Base-by-base conservation (phyloP, 768 basidiomycete species). In the Russula dissimulans region DNA sequence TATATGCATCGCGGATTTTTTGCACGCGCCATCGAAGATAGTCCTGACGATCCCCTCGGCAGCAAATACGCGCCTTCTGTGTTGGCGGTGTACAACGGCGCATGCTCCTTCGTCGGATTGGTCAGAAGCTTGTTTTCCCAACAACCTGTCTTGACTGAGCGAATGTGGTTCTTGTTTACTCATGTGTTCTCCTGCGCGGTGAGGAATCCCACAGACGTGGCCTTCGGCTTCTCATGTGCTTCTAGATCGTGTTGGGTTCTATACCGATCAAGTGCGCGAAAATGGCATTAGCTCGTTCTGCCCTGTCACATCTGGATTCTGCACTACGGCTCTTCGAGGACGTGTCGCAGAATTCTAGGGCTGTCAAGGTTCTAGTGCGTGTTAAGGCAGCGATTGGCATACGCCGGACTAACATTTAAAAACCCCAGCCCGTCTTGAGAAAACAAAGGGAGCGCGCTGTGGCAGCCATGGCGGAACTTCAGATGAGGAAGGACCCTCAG, bases 1-100 rank as follows among this genome's bases (percentile, higher is more conserved):
- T 87, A 87, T 65, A 83, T 88, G 77, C 85, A 88, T 70, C 78
- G 86, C 50, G 85, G 84, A 6, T 88, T 84, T 74, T 88, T 88
- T 67, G 85, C 84, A 1, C 81, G 82, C 58, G 85, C 85, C 0
- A 69, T 88, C 57, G 83, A 84, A 66, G 85, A 86, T 61, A 78
- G 70, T 57, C 80, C 83, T 0, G 72, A 70, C 7, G 85, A 88
- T 69, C 84, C 85, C 5, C 81, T 87, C 73, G 81, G 83, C 4
- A 84, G 83, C 75, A 85, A 81, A 68, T 88, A 82, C 67, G 80
- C 81, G 4, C 81, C 77, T 18, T 87, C 85, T 4, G 84, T 87
- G 5, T 71, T 88, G 51, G 83, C 85, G 1, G 85, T 84, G 2
- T 85, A 87, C 70, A 77, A 75, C n/a, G 83, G 84, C 61, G 85